Conservation (phyloP, 1,284 basidiomycete genomes). For the Athelia sp. region DNA sequence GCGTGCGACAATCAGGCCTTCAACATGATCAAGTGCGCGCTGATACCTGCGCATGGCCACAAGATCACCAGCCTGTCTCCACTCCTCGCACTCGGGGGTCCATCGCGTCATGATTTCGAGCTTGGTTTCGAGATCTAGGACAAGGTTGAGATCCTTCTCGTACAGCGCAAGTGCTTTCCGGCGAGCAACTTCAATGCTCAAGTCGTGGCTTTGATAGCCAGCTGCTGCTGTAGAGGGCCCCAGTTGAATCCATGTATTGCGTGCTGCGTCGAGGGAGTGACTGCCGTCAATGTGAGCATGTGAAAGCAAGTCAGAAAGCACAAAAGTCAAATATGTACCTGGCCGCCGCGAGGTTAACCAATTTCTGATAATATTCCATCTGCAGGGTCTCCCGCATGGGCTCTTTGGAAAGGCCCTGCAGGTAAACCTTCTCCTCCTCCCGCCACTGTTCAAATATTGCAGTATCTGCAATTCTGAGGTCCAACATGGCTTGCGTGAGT, state of each 20-base stretch:
- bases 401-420: neutral
- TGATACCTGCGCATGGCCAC: constrained; percentile 1
- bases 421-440: neutral
- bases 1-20: neutral
- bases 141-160: constrained; percentile 4
- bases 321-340: neutral
- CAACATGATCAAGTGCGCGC: neutral
- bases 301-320: neutral
- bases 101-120: constrained; percentile 3
- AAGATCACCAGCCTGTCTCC: neutral
- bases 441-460: neutral
- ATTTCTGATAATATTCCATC: constrained; percentile 1
- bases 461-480: too few relatives aligned
- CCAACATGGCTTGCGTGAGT: too few relatives aligned
- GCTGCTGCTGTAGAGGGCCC: too few relatives aligned
- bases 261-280: too few relatives aligned
- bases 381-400: constrained; percentile 1
- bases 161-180: constrained; percentile 4
- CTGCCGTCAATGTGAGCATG: neutral
- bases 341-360: neutral
- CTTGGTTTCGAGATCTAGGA: constrained; percentile 3
- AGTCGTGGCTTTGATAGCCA: too few relatives aligned
- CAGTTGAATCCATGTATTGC: too few relatives aligned
- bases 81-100: neutral
- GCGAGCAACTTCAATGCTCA: neutral